These are phyloP conservation scores for Amauroascus verrucosus DNA, from an alignment of 2,329 filamentous ascomycete species.

Conservation along the genomic window DNA sequence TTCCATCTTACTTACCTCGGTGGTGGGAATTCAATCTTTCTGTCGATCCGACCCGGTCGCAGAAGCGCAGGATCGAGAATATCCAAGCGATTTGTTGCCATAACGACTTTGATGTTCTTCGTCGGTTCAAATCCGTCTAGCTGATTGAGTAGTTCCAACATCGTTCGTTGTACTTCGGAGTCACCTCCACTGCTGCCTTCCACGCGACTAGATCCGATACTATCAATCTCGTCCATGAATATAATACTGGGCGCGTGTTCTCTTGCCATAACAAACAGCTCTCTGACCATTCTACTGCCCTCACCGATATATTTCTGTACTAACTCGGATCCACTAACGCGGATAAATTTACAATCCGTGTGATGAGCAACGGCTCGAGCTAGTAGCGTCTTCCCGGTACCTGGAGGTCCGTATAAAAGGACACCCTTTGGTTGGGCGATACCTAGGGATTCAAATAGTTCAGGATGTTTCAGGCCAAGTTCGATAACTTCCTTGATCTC, in stretches of 20 bases:
- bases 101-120: slow-evolving; percentile 99
- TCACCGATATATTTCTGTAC: slow-evolving; percentile 99
- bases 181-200: slow-evolving; percentile 92
- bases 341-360: slow-evolving; percentile 98
- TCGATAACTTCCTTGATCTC: slow-evolving; percentile 99
- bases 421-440: slow-evolving; percentile 98
- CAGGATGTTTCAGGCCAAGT: slow-evolving; percentile 93
- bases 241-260: slow-evolving; percentile 98
- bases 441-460: slow-evolving; percentile 96
- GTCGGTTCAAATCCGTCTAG: slow-evolving; percentile 97
- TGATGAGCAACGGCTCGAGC: slow-evolving; percentile 95
- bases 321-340: slow-evolving; percentile 88
- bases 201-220: slow-evolving; percentile 92
- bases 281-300: slow-evolving; percentile 94
- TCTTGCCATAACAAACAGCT: slow-evolving; percentile 97
- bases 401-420: slow-evolving; percentile 87
- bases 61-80: slow-evolving; percentile 92
- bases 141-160: slow-evolving; percentile 97
- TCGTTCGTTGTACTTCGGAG: slow-evolving; percentile 95
- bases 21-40: slow-evolving; percentile 97
- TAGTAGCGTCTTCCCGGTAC: slow-evolving; percentile 92
- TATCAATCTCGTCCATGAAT: slow-evolving; percentile 99
- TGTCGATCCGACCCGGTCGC: slow-evolving; percentile 92
- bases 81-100: slow-evolving; percentile 96
- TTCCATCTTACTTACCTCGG: slow-evolving; percentile 51